Conservation (phyloP, 805 yeast species). For the Phaffomyces opuntiae region DNA sequence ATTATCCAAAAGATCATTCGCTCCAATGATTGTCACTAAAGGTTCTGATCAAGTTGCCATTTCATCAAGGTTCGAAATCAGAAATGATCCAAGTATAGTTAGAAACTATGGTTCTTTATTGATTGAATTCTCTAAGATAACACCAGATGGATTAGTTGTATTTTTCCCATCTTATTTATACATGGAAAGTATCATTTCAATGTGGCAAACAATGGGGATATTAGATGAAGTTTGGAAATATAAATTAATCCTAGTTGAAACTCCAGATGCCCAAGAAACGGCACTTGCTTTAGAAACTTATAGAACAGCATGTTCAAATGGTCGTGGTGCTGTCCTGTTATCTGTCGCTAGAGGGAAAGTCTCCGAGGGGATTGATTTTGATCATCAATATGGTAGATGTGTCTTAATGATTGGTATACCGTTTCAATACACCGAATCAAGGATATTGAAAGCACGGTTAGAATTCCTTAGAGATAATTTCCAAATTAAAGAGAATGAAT, state of each 20-base stretch:
- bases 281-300: constrained; percentile 92
- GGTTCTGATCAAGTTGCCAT: constrained; percentile 98
- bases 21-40: constrained; percentile 94
- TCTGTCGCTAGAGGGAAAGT: constrained; percentile 99
- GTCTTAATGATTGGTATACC: constrained; percentile 99
- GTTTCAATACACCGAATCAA: constrained; percentile 95
- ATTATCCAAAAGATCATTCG: constrained; percentile 80
- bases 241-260: constrained; percentile 88
- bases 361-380: constrained; percentile 98
- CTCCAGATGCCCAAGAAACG: constrained; percentile 99
- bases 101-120: constrained; percentile 91
- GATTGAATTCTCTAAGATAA: constrained; percentile 87
- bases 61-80: constrained; percentile 89
- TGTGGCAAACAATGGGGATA: constrained; percentile 99
- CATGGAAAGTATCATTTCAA: constrained; percentile 96
- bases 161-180: constrained; percentile 95
- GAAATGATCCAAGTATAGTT: constrained; percentile 97
- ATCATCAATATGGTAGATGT: constrained; percentile 95
- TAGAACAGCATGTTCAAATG: constrained; percentile 93
- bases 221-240: constrained; percentile 98
- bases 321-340: constrained; percentile 92
- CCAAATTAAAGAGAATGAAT: constrained; percentile 90
- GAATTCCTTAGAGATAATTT: constrained; percentile 91
- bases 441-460: constrained; percentile 88
- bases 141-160: constrained; percentile 97